Conservation (phyloP, 2,329 filamentous ascomycete species). For the Colletotrichum sansevieriae region DNA sequence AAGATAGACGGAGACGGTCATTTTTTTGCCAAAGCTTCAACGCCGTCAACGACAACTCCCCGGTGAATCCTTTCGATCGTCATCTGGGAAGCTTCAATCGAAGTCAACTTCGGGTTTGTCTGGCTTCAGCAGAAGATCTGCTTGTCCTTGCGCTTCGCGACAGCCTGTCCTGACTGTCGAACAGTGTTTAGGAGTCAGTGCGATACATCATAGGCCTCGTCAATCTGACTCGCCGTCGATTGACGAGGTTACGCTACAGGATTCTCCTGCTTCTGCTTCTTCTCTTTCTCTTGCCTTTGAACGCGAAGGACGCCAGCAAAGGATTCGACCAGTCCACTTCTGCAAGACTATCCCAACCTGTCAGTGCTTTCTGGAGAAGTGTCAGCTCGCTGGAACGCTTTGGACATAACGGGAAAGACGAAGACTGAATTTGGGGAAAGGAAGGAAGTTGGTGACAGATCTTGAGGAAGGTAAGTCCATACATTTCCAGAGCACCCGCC, state of each 20-base stretch:
- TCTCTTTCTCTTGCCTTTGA: background rate
- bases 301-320: background rate
- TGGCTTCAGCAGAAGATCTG: background rate
- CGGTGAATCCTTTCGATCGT: too few relatives aligned
- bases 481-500: background rate
- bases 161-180: background rate
- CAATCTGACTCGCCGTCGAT: too few relatives aligned
- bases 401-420: background rate
- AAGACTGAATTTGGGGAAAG: background rate
- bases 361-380: background rate
- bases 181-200: too few relatives aligned
- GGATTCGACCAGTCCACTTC: background rate
- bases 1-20: background rate
- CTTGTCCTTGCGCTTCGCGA: background rate
- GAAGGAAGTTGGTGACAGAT: background rate
- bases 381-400: background rate
- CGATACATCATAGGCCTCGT: too few relatives aligned
- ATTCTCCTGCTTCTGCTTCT: background rate
- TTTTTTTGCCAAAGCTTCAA: too few relatives aligned
- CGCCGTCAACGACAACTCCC: too few relatives aligned
- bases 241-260: too few relatives aligned
- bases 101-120: too few relatives aligned
- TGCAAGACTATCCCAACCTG: background rate
- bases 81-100: too few relatives aligned
- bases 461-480: constrained; percentile 10